A percentile compares a stretch with the other conserved stretches of the same genome.
Evolutionary conservation across 306 rosid species (phyloP).

Genomic region (Luffa acutangula): DNA sequence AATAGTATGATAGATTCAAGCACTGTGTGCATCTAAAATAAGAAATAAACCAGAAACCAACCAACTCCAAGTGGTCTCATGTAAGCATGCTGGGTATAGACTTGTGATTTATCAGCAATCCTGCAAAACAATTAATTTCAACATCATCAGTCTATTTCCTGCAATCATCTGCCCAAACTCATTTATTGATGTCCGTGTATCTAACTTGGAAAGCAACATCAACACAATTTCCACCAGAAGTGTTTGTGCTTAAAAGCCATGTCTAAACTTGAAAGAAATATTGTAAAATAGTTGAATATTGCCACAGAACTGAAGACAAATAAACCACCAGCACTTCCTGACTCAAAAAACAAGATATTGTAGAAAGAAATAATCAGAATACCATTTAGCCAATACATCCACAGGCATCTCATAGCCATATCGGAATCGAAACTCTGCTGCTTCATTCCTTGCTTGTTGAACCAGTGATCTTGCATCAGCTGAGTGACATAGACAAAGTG

Average conservation of each 20-base stretch:
- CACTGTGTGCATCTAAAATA: not conserved
- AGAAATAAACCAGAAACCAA: conserved; percentile 20
- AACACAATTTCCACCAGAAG: not conserved
- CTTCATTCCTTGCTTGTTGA: conserved; percentile 96
- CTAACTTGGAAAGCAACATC: not conserved
- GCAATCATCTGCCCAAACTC: not conserved
- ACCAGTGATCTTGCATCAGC: conserved; percentile 98
- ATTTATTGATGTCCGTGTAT: not conserved
- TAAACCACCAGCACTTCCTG: not conserved
- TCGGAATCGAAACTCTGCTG: conserved; percentile 90
- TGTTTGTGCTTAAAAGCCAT: not conserved
- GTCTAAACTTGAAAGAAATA: not conserved
- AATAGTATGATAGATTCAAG: not conserved
- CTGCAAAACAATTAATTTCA: conserved; percentile 27
- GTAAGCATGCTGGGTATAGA: conserved; percentile 98
- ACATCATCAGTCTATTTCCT: not conserved
- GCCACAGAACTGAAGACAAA: not conserved
- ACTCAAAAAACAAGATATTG: not conserved
- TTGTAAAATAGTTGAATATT: not conserved
- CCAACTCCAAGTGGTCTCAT: conserved; percentile 99
- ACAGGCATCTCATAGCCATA: conserved; percentile 96
- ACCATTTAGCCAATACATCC: conserved; percentile 86
- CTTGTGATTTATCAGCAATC: conserved; percentile 97
- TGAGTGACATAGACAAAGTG: conserved; percentile 14
- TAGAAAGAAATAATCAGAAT: not conserved